Percentiles rank a stretch among this genome's conserved stretches.
Evolutionary conservation across 192 early-diverging fungal genomes (phyloP).

Genomic region (Backusella westeae): DNA sequence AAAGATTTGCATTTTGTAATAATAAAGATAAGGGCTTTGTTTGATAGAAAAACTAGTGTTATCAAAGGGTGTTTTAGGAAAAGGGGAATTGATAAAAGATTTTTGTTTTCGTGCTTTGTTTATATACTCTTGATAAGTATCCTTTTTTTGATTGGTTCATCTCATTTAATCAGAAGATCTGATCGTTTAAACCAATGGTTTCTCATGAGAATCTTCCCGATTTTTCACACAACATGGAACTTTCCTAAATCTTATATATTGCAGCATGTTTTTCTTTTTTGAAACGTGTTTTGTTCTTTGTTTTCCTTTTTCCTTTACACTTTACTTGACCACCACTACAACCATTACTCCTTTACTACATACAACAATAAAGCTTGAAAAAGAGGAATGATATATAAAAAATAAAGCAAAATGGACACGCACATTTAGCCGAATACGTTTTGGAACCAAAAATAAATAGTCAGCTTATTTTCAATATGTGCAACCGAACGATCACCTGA

Average conservation of each 20-base stretch:
- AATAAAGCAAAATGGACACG: neutral
- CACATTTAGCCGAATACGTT: neutral
- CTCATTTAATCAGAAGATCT: neutral
- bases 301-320: neutral
- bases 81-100: constrained; percentile 6
- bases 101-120: constrained; percentile 5
- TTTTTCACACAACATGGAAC: constrained; percentile 1
- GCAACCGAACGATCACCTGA: neutral
- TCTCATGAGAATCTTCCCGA: constrained; percentile 1
- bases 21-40: neutral
- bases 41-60: neutral
- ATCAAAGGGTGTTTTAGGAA: constrained; percentile 8
- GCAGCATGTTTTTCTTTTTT: neutral
- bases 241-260: constrained; percentile 11
- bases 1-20: constrained; percentile 7
- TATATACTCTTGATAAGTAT: constrained; percentile 6
- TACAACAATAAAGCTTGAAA: neutral
- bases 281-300: neutral
- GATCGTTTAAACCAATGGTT: neutral
- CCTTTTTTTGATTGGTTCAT: neutral
- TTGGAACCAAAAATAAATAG: neutral
- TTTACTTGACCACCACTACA: neutral
- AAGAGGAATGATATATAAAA: neutral
- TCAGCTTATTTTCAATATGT: neutral
- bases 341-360: neutral